A percentile compares a stretch with the other conserved stretches of the same genome.
Conservation (phyloP, 208 protist species). For the Acanthamoeba culbertsoni region DNA sequence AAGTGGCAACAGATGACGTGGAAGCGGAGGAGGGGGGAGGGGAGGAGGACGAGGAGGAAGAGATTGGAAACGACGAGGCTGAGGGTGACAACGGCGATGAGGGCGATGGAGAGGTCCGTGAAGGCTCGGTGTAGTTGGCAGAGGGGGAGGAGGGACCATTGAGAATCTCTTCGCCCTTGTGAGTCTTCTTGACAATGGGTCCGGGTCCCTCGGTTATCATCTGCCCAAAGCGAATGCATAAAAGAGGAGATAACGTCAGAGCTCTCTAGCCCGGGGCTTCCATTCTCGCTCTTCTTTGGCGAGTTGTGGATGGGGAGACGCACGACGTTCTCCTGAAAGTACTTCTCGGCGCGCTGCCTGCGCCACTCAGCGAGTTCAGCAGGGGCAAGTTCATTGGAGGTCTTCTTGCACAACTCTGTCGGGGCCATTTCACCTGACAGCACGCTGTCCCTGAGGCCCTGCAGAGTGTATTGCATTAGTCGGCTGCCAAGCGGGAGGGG, state of each 20-base stretch:
- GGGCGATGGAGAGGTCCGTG: not conserved
- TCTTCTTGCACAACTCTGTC: slow-evolving; percentile 1
- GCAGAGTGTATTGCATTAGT: not conserved
- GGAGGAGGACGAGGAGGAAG: too few species aligned
- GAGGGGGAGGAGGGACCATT: not conserved
- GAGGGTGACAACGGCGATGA: too few species aligned
- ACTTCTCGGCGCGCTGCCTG: not conserved
- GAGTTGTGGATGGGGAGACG: too few species aligned
- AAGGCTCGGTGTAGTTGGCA: not conserved
- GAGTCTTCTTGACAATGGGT: not conserved
- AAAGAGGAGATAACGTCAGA: not conserved
- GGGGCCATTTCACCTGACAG: not conserved
- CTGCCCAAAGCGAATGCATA: not conserved
- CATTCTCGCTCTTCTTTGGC: not conserved
- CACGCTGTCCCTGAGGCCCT: not conserved
- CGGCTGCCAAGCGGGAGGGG: not conserved
- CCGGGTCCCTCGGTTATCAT: not conserved
- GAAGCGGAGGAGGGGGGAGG: not conserved
- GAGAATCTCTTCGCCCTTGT: slow-evolving; percentile 21
- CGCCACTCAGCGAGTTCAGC: not conserved
- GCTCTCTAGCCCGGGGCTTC: too few species aligned
- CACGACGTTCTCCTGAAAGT: slow-evolving; percentile 14
- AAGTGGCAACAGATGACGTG: not conserved
- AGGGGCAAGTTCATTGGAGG: not conserved
- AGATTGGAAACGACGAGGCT: too few species aligned